These are phyloP conservation scores for Talaromyces sp. DNA, from an alignment of 2,329 filamentous ascomycete species.

Conservation along the genomic window DNA sequence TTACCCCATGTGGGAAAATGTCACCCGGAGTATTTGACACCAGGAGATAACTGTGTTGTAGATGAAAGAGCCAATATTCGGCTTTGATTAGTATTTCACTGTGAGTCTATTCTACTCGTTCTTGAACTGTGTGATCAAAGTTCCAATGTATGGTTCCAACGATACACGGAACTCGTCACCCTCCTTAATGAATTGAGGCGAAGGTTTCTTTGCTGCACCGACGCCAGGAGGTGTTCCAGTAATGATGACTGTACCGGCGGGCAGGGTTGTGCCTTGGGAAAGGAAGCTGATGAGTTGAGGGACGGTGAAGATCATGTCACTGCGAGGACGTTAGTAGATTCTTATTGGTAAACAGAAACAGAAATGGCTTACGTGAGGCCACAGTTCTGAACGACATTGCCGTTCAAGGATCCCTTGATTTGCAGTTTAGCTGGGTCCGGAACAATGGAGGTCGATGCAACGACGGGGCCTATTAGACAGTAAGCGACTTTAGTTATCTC, in stretches of 20 bases:
- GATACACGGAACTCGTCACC: slow-evolving; percentile 51
- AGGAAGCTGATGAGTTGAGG: slow-evolving; percentile 42
- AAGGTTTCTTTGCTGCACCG: slow-evolving; percentile 38
- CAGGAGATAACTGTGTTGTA: neutral
- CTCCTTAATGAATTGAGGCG: slow-evolving; percentile 43
- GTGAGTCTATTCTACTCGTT: slow-evolving; percentile 19
- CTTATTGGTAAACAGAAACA: neutral
- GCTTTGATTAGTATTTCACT: neutral
- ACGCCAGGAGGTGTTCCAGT: slow-evolving; percentile 46
- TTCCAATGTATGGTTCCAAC: slow-evolving; percentile 49
- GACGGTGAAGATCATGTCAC: slow-evolving; percentile 55
- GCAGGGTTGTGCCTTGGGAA: slow-evolving; percentile 42
- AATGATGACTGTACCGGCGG: slow-evolving; percentile 43
- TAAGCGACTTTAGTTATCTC: neutral
- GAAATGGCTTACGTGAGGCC: slow-evolving; percentile 37
- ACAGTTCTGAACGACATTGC: slow-evolving; percentile 51
- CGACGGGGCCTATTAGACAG: slow-evolving; percentile 42
- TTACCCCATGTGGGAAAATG: neutral
- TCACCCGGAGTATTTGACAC: neutral
- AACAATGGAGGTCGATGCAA: slow-evolving; percentile 44
- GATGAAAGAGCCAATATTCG: neutral
- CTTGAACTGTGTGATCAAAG: slow-evolving; percentile 46
- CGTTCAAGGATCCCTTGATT: slow-evolving; percentile 46
- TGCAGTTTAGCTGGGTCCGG: slow-evolving; percentile 33
- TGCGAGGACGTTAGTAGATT: slow-evolving; percentile 23